phyloP scores from a whole-genome alignment of 1,284 basidiomycete species.

The Marasmius fiardii region DNA sequence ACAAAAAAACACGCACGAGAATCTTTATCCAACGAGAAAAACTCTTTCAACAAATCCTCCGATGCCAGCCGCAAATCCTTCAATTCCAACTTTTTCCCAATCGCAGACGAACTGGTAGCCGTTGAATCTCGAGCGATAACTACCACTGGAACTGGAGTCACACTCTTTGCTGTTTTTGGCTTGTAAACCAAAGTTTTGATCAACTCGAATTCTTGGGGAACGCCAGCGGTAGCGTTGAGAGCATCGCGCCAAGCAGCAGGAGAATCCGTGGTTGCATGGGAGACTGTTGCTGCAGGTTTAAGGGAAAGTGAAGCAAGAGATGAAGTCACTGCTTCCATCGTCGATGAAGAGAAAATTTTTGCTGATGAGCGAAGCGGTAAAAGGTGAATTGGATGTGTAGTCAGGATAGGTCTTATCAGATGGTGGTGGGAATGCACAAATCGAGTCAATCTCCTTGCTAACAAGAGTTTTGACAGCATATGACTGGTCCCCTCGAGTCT shows the following conservation, averaged over 20 bases:
- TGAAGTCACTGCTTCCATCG: conserved; percentile 32
- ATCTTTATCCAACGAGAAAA: conserved; percentile 84
- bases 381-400: conserved; percentile 6
- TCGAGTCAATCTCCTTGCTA: conserved; percentile 11
- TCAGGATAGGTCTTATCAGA: conserved; percentile 15
- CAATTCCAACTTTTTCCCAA: conserved; percentile 82
- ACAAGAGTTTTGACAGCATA: conserved; percentile 10
- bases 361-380: conserved; percentile 4
- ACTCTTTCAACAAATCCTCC: conserved; percentile 84
- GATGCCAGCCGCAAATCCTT: conserved; percentile 90
- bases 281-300: conserved; percentile 44
- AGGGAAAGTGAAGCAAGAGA: conserved; percentile 54
- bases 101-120: conserved; percentile 71
- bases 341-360: conserved; percentile 7
- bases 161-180: conserved; percentile 88
- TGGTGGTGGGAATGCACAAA: conserved; percentile 13
- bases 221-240: conserved; percentile 42
- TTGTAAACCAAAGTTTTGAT: conserved; percentile 88
- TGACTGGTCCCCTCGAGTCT: neutral
- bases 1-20: conserved; percentile 59
- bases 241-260: conserved; percentile 69
- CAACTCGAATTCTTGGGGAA: conserved; percentile 62
- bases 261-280: conserved; percentile 56
- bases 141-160: conserved; percentile 81
- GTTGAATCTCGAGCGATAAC: conserved; percentile 84